Evolutionary conservation across 2,329 filamentous ascomycete species (phyloP).

Genomic region (Ramularia endophylla): DNA sequence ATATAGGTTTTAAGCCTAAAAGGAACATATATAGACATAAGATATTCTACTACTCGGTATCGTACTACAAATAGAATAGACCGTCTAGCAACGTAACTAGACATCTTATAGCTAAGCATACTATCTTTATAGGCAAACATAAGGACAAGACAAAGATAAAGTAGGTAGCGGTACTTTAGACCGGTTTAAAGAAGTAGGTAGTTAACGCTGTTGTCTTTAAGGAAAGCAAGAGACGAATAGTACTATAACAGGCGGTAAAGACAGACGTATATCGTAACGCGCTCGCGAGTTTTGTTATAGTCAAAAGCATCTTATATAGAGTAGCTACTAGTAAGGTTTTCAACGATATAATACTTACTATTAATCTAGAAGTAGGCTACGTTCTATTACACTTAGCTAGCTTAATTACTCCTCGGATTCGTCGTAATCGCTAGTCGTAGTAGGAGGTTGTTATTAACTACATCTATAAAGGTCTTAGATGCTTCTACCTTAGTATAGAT

Average conservation of each 20-base stretch:
- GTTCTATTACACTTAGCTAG: background rate
- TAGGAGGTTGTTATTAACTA: background rate
- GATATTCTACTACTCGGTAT: background rate
- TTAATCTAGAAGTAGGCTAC: background rate
- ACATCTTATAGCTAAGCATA: too few species aligned
- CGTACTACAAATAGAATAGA: background rate
- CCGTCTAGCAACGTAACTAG: too few species aligned
- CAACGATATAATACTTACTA: too few species aligned
- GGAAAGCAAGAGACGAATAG: too few species aligned
- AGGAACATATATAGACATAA: background rate
- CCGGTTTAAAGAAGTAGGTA: too few species aligned
- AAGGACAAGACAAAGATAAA: too few species aligned
- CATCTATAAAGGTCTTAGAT: background rate
- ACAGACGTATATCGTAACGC: background rate
- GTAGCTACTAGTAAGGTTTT: too few species aligned
- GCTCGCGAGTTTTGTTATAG: background rate
- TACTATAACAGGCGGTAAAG: background rate
- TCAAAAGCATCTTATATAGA: background rate
- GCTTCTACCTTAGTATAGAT: conserved; percentile 1
- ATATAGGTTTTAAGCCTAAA: background rate
- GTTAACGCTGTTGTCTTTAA: too few species aligned
- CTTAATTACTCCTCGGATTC: conserved; percentile 1
- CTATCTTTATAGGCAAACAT: too few species aligned
- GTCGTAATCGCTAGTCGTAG: background rate
- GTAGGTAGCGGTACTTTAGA: too few species aligned